Percentiles rank a stretch among this genome's conserved stretches.
phyloP scores from a whole-genome alignment of 495 filamentous ascomycete species.

The Penicillium fimorum region DNA sequence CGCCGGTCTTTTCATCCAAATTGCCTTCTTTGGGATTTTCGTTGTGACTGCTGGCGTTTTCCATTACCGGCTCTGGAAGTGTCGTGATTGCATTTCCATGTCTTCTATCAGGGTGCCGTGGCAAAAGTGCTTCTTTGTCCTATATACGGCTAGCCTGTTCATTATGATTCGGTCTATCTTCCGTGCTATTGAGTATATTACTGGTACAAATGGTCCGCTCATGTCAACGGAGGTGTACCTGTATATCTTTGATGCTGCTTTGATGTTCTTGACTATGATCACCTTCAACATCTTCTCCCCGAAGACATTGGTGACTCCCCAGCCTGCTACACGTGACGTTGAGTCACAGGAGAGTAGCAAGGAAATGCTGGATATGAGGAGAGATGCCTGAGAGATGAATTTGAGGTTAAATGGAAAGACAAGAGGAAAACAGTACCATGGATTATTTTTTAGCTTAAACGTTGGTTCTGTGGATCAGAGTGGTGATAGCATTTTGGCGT shows the following conservation, averaged over 20 bases:
- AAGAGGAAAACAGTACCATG: neutral
- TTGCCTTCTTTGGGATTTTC: slow-evolving; percentile 45
- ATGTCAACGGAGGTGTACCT: slow-evolving; percentile 55
- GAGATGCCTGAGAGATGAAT: too few relatives aligned
- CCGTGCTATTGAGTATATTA: slow-evolving; percentile 59
- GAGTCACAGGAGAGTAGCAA: neutral
- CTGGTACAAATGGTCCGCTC: slow-evolving; percentile 51
- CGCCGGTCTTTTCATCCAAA: slow-evolving; percentile 40
- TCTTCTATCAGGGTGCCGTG: slow-evolving; percentile 33
- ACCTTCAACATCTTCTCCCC: neutral
- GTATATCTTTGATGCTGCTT: slow-evolving; percentile 45
- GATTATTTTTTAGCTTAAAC: too few relatives aligned
- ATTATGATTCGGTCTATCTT: slow-evolving; percentile 63
- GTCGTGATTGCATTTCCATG: neutral
- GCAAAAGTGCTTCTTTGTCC: slow-evolving; percentile 43
- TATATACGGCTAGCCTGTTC: slow-evolving; percentile 51
- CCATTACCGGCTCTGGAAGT: slow-evolving; percentile 33
- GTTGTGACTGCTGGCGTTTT: slow-evolving; percentile 35
- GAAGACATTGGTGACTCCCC: neutral
- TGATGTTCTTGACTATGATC: slow-evolving; percentile 9
- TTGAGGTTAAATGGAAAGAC: neutral
- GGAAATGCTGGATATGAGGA: too few relatives aligned
- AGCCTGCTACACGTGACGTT: neutral
- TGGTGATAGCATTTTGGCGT: too few relatives aligned
- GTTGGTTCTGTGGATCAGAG: too few relatives aligned